Evolutionary conservation across 2,329 filamentous ascomycete species (phyloP), one percentile per base, ranked within the genome.

Genomic region (Microascus cirrosus): DNA sequence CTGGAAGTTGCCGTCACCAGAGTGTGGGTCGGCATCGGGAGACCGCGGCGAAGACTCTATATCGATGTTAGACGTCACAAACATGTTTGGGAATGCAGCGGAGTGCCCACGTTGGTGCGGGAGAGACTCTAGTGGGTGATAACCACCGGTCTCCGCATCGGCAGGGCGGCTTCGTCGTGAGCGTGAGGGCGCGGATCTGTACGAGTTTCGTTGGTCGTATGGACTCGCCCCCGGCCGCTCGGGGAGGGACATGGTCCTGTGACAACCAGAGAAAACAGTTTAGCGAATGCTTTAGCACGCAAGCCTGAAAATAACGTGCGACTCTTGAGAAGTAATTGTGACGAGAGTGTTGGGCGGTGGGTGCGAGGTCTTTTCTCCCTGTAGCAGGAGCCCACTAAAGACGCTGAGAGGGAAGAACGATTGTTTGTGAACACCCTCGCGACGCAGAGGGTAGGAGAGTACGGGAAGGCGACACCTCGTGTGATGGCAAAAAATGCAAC

Each of bases 71-170:
- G 79, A 74, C 69, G 76, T 76, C 57, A 71, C 67, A 64, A 81
- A 76, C 50, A 81, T 83, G 58, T 85, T 82, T 65, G 79, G 74
- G 67, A 80, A 81, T 61, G 77, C 77, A 64, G 73, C 75, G 61
- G 83, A 85, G 63, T 72, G 77, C 70, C 76, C 78, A 74, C 80
- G 81, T 67, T 77, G 72, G 73, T 82, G 79, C 65, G 73, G 66
- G 61, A 70, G 65, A 61, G 68, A 65, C 64, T 71, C 65, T 59
- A 75, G 73, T 58, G 75, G 71, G 59, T 70, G 73, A 63, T 79
- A 80, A 54, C 72, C 72, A 58, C 82, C 84, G 42, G 84, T 76
- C 69, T 95, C 90, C 65, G 89, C 75, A 68, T 95, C 89, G 59
- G 80, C 79, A 54, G 83, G 82, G 59, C 80, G 80, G 56, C 74